Evolutionary conservation across 768 basidiomycete species (phyloP), one percentile per base, ranked within the genome.

Genomic region (Coprinellus micaceus): DNA sequence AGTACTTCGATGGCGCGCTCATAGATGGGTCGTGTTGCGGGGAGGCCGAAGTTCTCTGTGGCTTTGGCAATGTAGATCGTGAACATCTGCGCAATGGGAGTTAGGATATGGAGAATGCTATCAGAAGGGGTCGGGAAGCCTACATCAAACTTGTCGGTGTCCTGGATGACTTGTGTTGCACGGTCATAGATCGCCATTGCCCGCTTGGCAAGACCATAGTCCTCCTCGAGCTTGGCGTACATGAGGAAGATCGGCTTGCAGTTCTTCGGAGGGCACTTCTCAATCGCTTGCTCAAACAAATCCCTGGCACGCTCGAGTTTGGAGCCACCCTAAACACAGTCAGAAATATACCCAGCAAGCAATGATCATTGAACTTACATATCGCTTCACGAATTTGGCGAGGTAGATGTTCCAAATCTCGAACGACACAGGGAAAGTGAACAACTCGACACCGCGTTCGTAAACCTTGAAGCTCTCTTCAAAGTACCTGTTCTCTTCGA

Each of bases 321-420:
- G 41, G 87, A 80, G 4, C 97, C 97, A 29, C 90, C 94, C 92
- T 95, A 53, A 11, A 52, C 4, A 49, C 36, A 40, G 36, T 26
- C 43, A 45, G 25, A 59, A 43, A 57, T 21, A 44, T 44, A 22
- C 30, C 9, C 10, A 9, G 21, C n/a, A 9, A 4, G 0, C 10
- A 4, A 52, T 25, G 11, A 54, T 33, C 24, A 53, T 57, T 48
- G 29, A 5, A 80, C 89, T 67, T 63, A 95, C 93, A 72, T 95
- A 98, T 73, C 97, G 90, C 71, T 93, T 94, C 57, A 95, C 83
- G 69, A 99, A 99, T 72, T 98, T 98, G 43, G 92, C 88, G 19
- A 99, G 74, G 70, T 98, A 99, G 52, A 97, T 97, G 69, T 99
- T 98, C 96, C 97, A 98, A 60, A 99, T 86, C 72, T 99, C 97